Base-by-base conservation (phyloP, 768 basidiomycete species). In the Suillus variegatus region DNA sequence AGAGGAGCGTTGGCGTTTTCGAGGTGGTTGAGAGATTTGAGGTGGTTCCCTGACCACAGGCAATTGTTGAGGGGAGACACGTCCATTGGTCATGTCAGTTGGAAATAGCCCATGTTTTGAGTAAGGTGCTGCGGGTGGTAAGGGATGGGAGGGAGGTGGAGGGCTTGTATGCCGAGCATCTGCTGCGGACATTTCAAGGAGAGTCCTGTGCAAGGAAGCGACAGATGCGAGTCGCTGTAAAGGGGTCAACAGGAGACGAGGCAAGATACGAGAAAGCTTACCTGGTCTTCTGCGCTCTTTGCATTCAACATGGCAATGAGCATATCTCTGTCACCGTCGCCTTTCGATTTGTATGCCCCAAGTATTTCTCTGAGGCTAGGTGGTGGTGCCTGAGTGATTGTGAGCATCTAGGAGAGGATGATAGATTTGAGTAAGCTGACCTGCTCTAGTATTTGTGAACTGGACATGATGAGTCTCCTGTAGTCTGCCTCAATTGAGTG, bases 281-380 rank as follows among this genome's bases (percentile, higher is more conserved):
- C 94, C 86, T 97, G 92, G 74, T 97, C 95, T 75, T 97, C 95
- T 14, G 95, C 90, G 55, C 88, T 86, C 81, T 97, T 97, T 73
- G 95, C 94, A 66, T 91, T 94, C 60, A 97, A 82, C 85, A 97
- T 92, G 69, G 93, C 87, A 43, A 97, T 83, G 25, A 97, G 82
- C 87, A 96, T 91, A 61, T 96, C 94, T 28, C 95, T 85, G 82
- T 97, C 95, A 51, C 94, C 95, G 66, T 95, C 93, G 66, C 95
- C 95, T 72, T 89, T 92, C 46, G 87, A 78, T 64, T 86, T 84
- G 81, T 96, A 97, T 9, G 95, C 94, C 46, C 85, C 84, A 32
- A 97, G 87, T 51, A 97, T 95, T 70, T 95, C 94, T 57, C 91
- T 86, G 52, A 97, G 82, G 66, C 81, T 88, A 0, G 95, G 94